These are phyloP conservation scores for Eucalyptus marginata DNA, from an alignment of 345 rosid species.

Conservation along the genomic window DNA sequence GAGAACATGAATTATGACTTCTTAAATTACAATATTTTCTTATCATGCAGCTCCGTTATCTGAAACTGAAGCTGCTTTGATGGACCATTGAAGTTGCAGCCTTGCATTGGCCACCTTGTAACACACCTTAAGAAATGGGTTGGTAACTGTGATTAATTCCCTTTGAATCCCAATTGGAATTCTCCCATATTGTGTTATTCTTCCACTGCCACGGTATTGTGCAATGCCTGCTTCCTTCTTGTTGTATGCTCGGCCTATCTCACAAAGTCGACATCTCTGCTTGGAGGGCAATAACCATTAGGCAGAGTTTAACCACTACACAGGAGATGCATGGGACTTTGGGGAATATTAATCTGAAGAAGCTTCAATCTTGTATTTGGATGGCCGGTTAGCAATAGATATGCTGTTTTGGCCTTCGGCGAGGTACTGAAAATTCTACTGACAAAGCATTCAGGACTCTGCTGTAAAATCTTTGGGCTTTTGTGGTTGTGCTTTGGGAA, in stretches of 20 bases:
- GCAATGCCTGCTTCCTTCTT: background rate
- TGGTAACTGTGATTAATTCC: background rate
- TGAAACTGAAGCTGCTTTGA: conserved; percentile 5
- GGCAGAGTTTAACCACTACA: background rate
- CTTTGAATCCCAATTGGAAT: background rate
- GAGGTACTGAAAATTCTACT: background rate
- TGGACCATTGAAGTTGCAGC: background rate
- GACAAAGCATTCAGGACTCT: background rate
- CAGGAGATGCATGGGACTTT: background rate
- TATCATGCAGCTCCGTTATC: conserved; percentile 2
- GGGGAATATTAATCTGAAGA: background rate
- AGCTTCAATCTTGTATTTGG: background rate
- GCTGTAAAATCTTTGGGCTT: background rate
- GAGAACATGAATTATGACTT: background rate
- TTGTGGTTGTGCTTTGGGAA: background rate
- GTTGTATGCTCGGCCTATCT: background rate
- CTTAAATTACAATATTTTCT: background rate
- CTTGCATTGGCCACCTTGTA: background rate
- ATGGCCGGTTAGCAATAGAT: background rate
- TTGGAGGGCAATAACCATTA: background rate
- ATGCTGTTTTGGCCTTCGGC: background rate
- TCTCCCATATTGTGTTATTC: background rate
- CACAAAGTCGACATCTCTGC: background rate
- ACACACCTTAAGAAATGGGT: background rate
- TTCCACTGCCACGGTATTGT: background rate